Evolutionary conservation across 306 rosid genomes (phyloP).

Genomic region (Dicorynia guianensis): DNA sequence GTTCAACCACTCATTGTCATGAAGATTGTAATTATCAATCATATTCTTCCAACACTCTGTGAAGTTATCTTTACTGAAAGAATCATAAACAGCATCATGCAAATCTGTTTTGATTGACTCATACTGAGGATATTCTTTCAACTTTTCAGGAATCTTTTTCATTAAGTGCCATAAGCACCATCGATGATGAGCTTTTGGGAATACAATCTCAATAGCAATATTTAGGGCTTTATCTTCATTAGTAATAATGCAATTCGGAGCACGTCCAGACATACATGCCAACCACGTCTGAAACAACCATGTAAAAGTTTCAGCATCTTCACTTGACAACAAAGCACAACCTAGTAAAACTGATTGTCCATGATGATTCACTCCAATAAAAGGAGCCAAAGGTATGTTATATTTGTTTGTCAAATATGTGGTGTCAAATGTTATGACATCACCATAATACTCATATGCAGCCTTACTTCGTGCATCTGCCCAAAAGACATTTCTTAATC

Average conservation of each 20-base stretch:
- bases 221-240: slow-evolving; percentile 37
- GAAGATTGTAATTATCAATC: slow-evolving; percentile 1
- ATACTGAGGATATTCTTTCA: slow-evolving; percentile 12
- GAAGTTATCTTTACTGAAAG: slow-evolving; percentile 22
- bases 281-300: slow-evolving; percentile 43
- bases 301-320: slow-evolving; percentile 30
- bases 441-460: slow-evolving; percentile 26
- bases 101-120: slow-evolving; percentile 34
- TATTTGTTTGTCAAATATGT: slow-evolving; percentile 24
- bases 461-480: slow-evolving; percentile 25
- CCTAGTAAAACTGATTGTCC: slow-evolving; percentile 30
- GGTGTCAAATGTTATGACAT: slow-evolving; percentile 40
- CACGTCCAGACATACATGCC: slow-evolving; percentile 17
- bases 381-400: slow-evolving; percentile 16
- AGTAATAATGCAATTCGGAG: slow-evolving; percentile 42
- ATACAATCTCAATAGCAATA: slow-evolving; percentile 28
- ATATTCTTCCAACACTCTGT: not conserved
- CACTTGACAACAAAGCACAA: slow-evolving; percentile 25
- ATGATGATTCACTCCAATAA: slow-evolving; percentile 30
- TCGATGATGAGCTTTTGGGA: slow-evolving; percentile 36
- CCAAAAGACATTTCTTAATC: slow-evolving; percentile 27
- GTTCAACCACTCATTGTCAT: slow-evolving; percentile 25
- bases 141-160: slow-evolving; percentile 36
- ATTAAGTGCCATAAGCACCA: slow-evolving; percentile 42
- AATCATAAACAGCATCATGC: slow-evolving; percentile 6